These are phyloP conservation scores for Candida endomychidarum DNA, from an alignment of 805 yeast genomes.

Conservation along the genomic window DNA sequence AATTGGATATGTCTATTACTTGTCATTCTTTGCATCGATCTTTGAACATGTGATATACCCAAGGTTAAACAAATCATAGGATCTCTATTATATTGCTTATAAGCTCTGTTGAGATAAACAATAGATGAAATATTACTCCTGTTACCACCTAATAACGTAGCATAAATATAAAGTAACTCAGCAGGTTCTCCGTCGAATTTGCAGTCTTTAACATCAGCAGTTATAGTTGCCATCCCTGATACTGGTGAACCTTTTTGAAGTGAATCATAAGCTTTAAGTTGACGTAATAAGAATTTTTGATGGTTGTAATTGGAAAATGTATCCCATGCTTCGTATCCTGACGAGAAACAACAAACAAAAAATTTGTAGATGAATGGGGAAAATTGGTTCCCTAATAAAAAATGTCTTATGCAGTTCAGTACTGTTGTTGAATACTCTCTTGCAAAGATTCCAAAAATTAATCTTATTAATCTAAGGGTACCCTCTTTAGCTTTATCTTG, in stretches of 20 bases:
- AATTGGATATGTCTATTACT: constrained; percentile 83
- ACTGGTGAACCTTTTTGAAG: constrained; percentile 51
- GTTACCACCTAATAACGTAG: constrained; percentile 76
- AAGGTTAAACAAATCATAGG: constrained; percentile 75
- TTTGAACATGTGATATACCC: constrained; percentile 80
- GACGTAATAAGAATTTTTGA: constrained; percentile 87
- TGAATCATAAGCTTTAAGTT: constrained; percentile 85
- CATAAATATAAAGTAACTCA: constrained; percentile 74
- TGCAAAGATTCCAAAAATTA: constrained; percentile 53
- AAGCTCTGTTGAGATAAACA: constrained; percentile 72
- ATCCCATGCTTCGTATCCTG: constrained; percentile 59
- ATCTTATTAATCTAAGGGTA: constrained; percentile 60
- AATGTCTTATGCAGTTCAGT: constrained; percentile 57
- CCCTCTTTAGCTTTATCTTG: constrained; percentile 62
- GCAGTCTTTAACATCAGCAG: constrained; percentile 48
- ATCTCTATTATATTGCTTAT: constrained; percentile 64
- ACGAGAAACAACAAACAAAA: constrained; percentile 64
- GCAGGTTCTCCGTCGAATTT: constrained; percentile 49
- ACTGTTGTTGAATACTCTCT: constrained; percentile 53
- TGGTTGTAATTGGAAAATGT: constrained; percentile 74
- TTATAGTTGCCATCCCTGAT: constrained; percentile 76
- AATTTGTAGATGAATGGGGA: constrained; percentile 64
- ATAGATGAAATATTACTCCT: constrained; percentile 81
- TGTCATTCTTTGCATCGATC: constrained; percentile 89
- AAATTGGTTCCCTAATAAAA: constrained; percentile 72